Percentiles rank a stretch among this genome's conserved stretches.
Evolutionary conservation across 2,329 filamentous ascomycete species (phyloP).

Genomic region (Plenodomus tracheiphilus): DNA sequence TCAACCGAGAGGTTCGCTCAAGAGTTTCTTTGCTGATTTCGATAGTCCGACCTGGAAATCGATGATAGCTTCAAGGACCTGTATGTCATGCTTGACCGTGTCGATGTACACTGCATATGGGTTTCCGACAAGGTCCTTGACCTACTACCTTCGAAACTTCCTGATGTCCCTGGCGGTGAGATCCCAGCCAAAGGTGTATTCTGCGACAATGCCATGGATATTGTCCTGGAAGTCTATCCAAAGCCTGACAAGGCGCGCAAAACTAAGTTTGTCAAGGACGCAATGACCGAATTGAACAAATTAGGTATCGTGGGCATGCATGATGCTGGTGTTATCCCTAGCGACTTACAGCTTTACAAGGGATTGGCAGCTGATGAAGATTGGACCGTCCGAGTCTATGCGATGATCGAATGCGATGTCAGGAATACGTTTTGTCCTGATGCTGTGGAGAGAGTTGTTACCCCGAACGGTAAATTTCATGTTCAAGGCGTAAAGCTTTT

Average conservation of each 20-base stretch:
- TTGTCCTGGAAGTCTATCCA: slow-evolving; percentile 62
- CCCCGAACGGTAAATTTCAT: slow-evolving; percentile 56
- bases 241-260: slow-evolving; percentile 59
- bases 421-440: slow-evolving; percentile 67
- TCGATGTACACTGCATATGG: slow-evolving; percentile 72
- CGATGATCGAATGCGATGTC: slow-evolving; percentile 68
- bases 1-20: not conserved
- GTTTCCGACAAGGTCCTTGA: slow-evolving; percentile 66
- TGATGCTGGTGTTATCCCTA: slow-evolving; percentile 65
- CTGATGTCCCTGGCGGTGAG: slow-evolving; percentile 64
- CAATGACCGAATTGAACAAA: slow-evolving; percentile 65
- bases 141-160: slow-evolving; percentile 57
- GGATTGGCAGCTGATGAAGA: slow-evolving; percentile 55
- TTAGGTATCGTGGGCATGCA: slow-evolving; percentile 71
- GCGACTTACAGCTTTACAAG: slow-evolving; percentile 59
- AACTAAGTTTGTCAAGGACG: slow-evolving; percentile 58
- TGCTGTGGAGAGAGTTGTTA: slow-evolving; percentile 51
- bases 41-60: slow-evolving; percentile 59
- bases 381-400: slow-evolving; percentile 67
- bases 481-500: slow-evolving; percentile 71
- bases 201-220: slow-evolving; percentile 73
- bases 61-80: slow-evolving; percentile 57
- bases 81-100: slow-evolving; percentile 70
- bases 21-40: slow-evolving; percentile 2
- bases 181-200: slow-evolving; percentile 70